These are phyloP conservation scores for Juglanconis oblonga DNA, from an alignment of 2,329 filamentous ascomycete species.

Conservation along the genomic window DNA sequence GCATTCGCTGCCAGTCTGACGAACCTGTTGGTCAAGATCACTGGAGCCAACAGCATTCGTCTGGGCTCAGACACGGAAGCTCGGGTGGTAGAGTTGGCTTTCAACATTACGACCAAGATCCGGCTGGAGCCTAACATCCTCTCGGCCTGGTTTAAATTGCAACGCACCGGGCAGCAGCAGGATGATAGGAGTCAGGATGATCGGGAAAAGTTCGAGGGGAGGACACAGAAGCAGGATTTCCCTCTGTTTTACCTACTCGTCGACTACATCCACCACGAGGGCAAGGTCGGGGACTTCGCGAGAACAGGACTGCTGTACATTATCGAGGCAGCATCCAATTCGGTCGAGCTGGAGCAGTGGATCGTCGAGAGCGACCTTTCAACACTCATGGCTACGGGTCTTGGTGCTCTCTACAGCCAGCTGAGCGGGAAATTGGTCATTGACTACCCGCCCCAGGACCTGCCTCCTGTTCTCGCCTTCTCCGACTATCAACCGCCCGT, in stretches of 20 bases:
- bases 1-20: slow-evolving; percentile 85
- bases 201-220: slow-evolving; percentile 72
- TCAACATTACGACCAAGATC: slow-evolving; percentile 96
- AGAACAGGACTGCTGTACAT: slow-evolving; percentile 92
- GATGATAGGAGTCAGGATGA: slow-evolving; percentile 43
- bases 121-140: slow-evolving; percentile 83
- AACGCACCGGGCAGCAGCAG: slow-evolving; percentile 29
- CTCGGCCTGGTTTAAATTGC: slow-evolving; percentile 83
- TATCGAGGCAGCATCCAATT: slow-evolving; percentile 87
- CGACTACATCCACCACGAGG: slow-evolving; percentile 95
- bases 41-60: slow-evolving; percentile 69
- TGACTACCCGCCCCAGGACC: slow-evolving; percentile 67
- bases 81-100: slow-evolving; percentile 86
- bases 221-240: slow-evolving; percentile 87
- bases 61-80: slow-evolving; percentile 79
- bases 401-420: slow-evolving; percentile 72
- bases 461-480: slow-evolving; percentile 81
- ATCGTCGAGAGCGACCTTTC: slow-evolving; percentile 95
- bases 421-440: slow-evolving; percentile 77
- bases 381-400: slow-evolving; percentile 92
- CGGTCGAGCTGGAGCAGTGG: slow-evolving; percentile 84
- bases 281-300: slow-evolving; percentile 92
- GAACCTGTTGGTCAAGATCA: slow-evolving; percentile 77
- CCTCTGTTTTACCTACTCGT: slow-evolving; percentile 93
- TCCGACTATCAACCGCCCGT: slow-evolving; percentile 81